Conservation (phyloP, 805 yeast species). For the Suhomyces emberorum region DNA sequence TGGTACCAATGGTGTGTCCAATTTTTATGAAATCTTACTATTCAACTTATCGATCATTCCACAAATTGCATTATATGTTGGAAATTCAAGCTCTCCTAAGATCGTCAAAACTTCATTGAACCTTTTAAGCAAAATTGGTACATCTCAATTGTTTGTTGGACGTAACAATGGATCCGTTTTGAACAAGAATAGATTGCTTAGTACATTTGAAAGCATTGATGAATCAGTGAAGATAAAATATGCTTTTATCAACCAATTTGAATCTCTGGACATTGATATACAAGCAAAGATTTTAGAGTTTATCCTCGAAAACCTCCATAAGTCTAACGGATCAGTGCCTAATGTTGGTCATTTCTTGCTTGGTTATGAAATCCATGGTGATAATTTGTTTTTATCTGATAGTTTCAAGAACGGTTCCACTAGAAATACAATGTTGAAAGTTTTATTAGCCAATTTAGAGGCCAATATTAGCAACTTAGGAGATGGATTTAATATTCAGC, state of each 20-base stretch:
- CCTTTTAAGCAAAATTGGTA: constrained; percentile 50
- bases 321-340: constrained; percentile 38
- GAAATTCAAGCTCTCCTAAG: constrained; percentile 42
- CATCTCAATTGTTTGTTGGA: constrained; percentile 44
- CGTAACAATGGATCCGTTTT: constrained; percentile 26
- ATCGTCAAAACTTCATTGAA: constrained; percentile 54
- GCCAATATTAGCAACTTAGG: constrained; percentile 9
- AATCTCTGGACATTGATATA: constrained; percentile 37
- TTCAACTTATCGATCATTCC: constrained; percentile 70
- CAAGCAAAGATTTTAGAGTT: constrained; percentile 61
- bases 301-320: constrained; percentile 45
- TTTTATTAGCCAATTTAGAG: constrained; percentile 49
- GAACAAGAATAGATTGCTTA: constrained; percentile 59
- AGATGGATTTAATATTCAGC: constrained; percentile 32
- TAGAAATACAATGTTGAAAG: constrained; percentile 51
- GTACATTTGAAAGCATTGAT: constrained; percentile 69
- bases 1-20: constrained; percentile 58
- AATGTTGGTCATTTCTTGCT: constrained; percentile 71
- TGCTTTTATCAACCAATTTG: constrained; percentile 64
- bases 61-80: constrained; percentile 71
- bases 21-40: constrained; percentile 69
- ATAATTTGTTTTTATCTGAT: constrained; percentile 35
- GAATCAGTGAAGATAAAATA: constrained; percentile 73
- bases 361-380: constrained; percentile 58
- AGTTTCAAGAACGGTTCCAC: constrained; percentile 37